These are phyloP conservation scores for Micractinium conductrix DNA, from an alignment of 139 green algal genomes.

Conservation along the genomic window DNA sequence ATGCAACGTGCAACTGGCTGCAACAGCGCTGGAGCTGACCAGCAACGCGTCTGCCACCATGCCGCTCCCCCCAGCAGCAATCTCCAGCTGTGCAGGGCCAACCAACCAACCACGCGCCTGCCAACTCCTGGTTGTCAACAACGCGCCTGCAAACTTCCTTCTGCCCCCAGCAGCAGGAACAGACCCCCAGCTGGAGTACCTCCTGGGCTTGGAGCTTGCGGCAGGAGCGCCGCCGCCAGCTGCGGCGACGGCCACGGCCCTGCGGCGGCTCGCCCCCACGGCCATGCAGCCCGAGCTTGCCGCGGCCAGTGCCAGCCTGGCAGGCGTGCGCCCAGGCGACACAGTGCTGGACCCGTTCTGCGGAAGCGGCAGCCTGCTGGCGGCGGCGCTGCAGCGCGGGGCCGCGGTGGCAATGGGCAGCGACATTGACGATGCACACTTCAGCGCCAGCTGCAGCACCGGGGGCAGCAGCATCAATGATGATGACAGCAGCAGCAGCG, in stretches of 20 bases:
- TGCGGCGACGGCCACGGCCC: neutral
- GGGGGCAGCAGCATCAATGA: neutral
- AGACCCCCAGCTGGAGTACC: neutral
- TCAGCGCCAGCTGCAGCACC: neutral
- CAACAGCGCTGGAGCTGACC: neutral
- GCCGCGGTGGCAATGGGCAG: neutral
- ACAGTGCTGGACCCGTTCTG: constrained; percentile 29
- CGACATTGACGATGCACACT: constrained; percentile 11
- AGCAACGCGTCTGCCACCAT: no score
- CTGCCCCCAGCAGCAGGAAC: neutral
- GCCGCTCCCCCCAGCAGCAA: no score
- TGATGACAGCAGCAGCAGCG: neutral
- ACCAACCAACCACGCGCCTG: no score
- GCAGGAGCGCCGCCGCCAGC: neutral
- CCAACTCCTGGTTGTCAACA: no score
- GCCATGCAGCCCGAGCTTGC: constrained; percentile 29
- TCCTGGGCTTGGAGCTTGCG: neutral
- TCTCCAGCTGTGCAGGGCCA: neutral
- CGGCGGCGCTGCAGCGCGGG: neutral
- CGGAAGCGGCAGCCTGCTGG: constrained; percentile 25
- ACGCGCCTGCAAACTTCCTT: no score
- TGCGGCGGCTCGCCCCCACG: constrained; percentile 12
- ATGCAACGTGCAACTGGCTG: neutral
- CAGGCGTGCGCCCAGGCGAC: neutral
- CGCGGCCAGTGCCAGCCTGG: constrained; percentile 9